These are phyloP conservation scores for Crithidia expoeki DNA, from an alignment of 208 protist species.

Conservation along the genomic window DNA sequence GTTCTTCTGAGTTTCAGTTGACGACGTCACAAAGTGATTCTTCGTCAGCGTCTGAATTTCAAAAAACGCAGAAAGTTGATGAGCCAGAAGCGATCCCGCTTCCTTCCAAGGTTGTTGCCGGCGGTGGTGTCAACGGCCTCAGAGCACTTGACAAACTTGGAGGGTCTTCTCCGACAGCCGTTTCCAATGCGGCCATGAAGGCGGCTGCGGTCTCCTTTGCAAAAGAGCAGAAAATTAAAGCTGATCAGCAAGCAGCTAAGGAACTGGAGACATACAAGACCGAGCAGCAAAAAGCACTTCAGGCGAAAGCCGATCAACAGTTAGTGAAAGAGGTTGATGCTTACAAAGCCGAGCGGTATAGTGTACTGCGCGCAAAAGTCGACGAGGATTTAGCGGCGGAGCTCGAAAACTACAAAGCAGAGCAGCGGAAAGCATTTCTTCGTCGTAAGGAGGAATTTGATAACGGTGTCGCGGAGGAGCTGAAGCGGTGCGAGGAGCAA, in stretches of 20 bases:
- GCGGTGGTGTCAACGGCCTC: conserved; percentile 40
- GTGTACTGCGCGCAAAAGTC: conserved; percentile 11
- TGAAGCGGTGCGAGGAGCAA: conserved; percentile 12
- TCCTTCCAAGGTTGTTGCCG: conserved; percentile 33
- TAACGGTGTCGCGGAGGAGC: conserved; percentile 7
- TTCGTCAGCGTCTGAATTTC: conserved; percentile 15
- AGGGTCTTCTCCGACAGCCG: conserved; percentile 7
- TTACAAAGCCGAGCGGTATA: conserved; percentile 28
- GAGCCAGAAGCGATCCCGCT: conserved; percentile 21
- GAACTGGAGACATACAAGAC: conserved; percentile 35
- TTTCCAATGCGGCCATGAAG: conserved; percentile 14
- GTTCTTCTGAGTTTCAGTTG: conserved; percentile 26
- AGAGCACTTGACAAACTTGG: conserved; percentile 37
- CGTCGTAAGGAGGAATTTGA: conserved; percentile 24
- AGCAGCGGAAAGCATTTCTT: conserved; percentile 15
- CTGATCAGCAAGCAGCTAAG: conserved; percentile 24
- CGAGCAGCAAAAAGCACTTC: conserved; percentile 19
- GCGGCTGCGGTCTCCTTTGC: conserved; percentile 7
- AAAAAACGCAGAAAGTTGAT: conserved; percentile 18
- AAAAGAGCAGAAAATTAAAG: conserved; percentile 28
- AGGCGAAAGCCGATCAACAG: conserved; percentile 21
- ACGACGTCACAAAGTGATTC: conserved; percentile 27
- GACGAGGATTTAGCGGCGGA: conserved; percentile 27
- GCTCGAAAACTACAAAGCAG: conserved; percentile 32
- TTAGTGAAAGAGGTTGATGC: conserved; percentile 27